Conservation (phyloP, 305 asterid species). For the Fraxinus dipetala region DNA sequence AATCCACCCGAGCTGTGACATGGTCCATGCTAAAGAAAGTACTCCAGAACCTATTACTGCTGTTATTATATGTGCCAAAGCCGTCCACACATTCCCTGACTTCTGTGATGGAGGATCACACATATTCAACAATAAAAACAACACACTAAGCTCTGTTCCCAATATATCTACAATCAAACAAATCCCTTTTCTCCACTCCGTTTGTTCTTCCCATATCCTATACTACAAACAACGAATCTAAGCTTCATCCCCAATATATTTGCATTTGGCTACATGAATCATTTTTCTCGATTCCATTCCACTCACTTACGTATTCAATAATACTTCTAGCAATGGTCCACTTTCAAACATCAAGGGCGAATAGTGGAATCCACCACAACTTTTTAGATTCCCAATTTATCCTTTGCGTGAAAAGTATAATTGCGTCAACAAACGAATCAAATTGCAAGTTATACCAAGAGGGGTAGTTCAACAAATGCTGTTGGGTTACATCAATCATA, state of each 20-base stretch:
- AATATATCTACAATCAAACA: background rate
- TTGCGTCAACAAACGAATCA: too few relatives aligned
- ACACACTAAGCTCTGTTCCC: background rate
- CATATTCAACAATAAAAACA: background rate
- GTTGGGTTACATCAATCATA: background rate
- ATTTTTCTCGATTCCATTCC: background rate
- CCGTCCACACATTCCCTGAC: conserved; percentile 39
- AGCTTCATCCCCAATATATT: background rate
- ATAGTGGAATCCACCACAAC: background rate
- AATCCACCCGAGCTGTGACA: conserved; percentile 43
- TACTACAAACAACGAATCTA: background rate
- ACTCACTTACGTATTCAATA: too few relatives aligned
- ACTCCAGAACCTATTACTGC: conserved; percentile 46
- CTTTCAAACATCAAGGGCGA: background rate
- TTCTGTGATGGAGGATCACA: background rate
- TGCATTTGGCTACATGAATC: background rate
- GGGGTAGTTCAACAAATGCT: background rate
- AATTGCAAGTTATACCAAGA: too few relatives aligned
- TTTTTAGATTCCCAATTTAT: too few relatives aligned
- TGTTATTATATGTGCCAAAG: conserved; percentile 37
- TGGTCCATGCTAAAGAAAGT: conserved; percentile 41
- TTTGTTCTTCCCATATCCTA: background rate
- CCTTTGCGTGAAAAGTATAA: too few relatives aligned
- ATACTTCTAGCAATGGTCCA: background rate
- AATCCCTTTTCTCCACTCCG: background rate